phyloP scores from a whole-genome alignment of 345 rosid genomes.

The Moricandia arvensis region DNA sequence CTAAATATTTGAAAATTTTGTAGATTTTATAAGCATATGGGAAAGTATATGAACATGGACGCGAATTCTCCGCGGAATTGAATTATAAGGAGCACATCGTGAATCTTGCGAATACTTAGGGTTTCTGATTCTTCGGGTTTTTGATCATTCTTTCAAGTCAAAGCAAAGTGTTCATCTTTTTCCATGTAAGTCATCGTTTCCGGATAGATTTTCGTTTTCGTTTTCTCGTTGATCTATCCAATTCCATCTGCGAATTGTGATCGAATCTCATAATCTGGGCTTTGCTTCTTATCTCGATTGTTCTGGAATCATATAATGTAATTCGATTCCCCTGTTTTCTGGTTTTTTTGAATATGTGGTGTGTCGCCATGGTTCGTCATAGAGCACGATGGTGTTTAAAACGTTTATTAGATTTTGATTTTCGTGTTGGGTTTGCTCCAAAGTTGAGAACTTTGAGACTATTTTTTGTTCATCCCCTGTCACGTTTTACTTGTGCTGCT shows the following conservation, averaged over 20 bases:
- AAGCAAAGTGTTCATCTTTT: constrained; percentile 13
- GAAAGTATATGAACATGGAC: neutral
- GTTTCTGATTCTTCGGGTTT: constrained; percentile 19
- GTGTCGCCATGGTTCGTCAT: neutral
- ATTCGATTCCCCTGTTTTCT: neutral
- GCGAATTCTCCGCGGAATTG: constrained; percentile 18
- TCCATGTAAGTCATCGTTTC: constrained; percentile 23
- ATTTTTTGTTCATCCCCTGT: neutral
- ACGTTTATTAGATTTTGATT: neutral
- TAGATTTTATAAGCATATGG: neutral
- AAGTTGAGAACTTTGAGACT: neutral
- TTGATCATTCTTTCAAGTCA: constrained; percentile 6
- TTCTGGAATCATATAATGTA: neutral
- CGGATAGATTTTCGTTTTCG: too few species aligned
- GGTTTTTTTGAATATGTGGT: neutral
- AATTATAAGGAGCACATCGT: neutral
- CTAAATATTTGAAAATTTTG: neutral
- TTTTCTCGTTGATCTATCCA: too few species aligned
- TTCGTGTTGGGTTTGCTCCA: neutral
- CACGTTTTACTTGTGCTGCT: neutral
- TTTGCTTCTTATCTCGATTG: neutral
- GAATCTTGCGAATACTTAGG: neutral
- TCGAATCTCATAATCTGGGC: constrained; percentile 7
- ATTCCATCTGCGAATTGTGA: neutral
- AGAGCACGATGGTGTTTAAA: neutral